Conservation (phyloP, 2,329 filamentous ascomycete genomes). For the Celoporthe dispersa region DNA sequence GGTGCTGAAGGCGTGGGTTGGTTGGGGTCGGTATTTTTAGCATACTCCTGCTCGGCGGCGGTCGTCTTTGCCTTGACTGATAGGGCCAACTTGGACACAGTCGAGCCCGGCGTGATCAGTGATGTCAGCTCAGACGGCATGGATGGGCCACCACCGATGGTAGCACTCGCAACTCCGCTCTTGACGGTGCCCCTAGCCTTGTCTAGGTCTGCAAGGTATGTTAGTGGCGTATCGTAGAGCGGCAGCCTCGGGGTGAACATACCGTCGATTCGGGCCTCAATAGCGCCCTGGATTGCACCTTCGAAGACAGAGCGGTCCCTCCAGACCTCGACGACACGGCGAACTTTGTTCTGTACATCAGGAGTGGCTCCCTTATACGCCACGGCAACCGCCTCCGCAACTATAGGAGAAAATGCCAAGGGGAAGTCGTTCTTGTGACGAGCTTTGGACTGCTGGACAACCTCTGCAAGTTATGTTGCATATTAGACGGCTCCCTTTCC, state of each 20-base stretch:
- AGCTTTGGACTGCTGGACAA: slow-evolving; percentile 93
- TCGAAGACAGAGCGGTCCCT: slow-evolving; percentile 86
- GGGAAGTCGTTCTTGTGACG: slow-evolving; percentile 92
- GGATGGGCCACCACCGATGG: slow-evolving; percentile 63
- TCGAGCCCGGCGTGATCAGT: slow-evolving; percentile 75
- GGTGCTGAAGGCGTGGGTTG: slow-evolving; percentile 76
- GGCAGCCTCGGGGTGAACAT: slow-evolving; percentile 35
- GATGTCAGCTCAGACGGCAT: slow-evolving; percentile 78
- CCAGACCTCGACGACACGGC: slow-evolving; percentile 94
- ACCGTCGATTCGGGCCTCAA: slow-evolving; percentile 83
- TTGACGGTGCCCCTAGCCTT: slow-evolving; percentile 60
- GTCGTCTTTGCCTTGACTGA: slow-evolving; percentile 69
- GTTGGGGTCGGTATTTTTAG: slow-evolving; percentile 76
- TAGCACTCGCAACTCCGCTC: slow-evolving; percentile 61
- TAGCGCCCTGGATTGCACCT: slow-evolving; percentile 73
- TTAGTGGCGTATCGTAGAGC: not conserved
- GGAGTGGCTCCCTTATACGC: slow-evolving; percentile 88
- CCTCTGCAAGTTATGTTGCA: slow-evolving; percentile 61
- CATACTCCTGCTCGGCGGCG: slow-evolving; percentile 79
- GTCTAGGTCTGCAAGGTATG: slow-evolving; percentile 59
- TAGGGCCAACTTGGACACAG: slow-evolving; percentile 72
- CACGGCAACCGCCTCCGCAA: slow-evolving; percentile 86
- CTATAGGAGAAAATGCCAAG: slow-evolving; percentile 85
- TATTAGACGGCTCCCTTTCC: not conserved
- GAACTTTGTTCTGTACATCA: slow-evolving; percentile 86